A percentile compares a stretch with the other conserved stretches of the same genome.
Conservation (phyloP, 257 asterid species). For the Salvia rosmarinus region DNA sequence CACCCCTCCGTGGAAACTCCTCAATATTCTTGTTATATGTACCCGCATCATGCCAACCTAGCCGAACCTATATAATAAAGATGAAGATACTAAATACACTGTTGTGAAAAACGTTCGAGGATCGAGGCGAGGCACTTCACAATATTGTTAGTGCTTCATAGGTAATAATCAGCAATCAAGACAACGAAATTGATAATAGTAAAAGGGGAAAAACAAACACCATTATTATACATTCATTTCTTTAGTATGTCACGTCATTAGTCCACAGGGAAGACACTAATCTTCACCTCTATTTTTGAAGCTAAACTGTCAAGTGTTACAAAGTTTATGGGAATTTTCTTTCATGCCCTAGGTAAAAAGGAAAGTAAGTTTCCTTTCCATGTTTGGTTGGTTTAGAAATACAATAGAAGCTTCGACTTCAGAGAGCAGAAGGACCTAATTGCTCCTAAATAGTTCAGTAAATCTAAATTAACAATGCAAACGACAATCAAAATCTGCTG, state of each 20-base stretch:
- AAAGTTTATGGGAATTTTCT: background rate
- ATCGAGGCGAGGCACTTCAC: too few relatives aligned
- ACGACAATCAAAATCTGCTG: background rate
- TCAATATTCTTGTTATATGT: slow-evolving; percentile 83
- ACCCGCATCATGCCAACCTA: slow-evolving; percentile 99
- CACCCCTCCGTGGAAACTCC: slow-evolving; percentile 96
- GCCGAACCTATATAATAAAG: slow-evolving; percentile 63
- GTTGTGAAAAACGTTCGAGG: too few relatives aligned
- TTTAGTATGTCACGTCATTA: slow-evolving; percentile 1
- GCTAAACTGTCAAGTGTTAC: background rate
- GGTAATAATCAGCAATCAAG: background rate
- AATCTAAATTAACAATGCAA: background rate
- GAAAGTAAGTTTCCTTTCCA: slow-evolving; percentile 1
- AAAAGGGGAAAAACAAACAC: background rate
- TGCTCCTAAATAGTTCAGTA: too few relatives aligned
- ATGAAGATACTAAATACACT: background rate
- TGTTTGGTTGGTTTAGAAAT: slow-evolving; percentile 11
- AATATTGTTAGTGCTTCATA: too few relatives aligned
- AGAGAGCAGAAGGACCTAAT: too few relatives aligned
- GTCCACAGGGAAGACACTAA: background rate
- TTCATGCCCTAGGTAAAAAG: background rate
- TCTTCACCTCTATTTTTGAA: background rate
- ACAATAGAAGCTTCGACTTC: background rate
- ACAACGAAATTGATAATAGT: background rate
- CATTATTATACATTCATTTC: background rate